Evolutionary conservation across 768 basidiomycete species (phyloP).

Genomic region (Psilocybe cyanescens): DNA sequence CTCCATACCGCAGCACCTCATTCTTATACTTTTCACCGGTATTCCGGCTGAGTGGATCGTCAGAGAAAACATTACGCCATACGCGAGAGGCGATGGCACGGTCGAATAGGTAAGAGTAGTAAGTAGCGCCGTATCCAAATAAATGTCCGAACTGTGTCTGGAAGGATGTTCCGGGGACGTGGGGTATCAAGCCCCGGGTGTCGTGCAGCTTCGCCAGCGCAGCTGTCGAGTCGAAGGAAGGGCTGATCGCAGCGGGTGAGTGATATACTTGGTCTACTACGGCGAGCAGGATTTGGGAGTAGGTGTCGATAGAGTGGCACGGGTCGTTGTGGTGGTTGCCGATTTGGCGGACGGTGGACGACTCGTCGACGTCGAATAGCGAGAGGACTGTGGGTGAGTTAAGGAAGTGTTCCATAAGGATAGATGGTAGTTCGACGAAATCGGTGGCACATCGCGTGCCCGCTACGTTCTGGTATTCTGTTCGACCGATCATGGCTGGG

Average conservation of each 20-base stretch:
- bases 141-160: conserved; percentile 97
- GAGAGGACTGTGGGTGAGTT: conserved; percentile 83
- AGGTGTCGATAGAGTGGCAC: conserved; percentile 85
- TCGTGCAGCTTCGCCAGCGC: conserved; percentile 65
- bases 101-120: conserved; percentile 97
- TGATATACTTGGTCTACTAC: conserved; percentile 91
- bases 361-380: conserved; percentile 66
- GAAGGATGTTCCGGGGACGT: conserved; percentile 85
- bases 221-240: conserved; percentile 74
- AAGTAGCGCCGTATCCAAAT: conserved; percentile 96
- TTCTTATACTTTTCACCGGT: conserved; percentile 82
- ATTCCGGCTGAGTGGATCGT: conserved; percentile 68
- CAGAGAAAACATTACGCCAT: conserved; percentile 76
- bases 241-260: conserved; percentile 58
- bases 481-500: conserved; percentile 95
- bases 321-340: conserved; percentile 78
- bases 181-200: conserved; percentile 78
- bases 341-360: conserved; percentile 45
- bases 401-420: conserved; percentile 98
- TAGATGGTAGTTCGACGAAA: conserved; percentile 97
- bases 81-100: conserved; percentile 94
- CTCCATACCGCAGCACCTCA: conserved; percentile 80
- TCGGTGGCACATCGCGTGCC: conserved; percentile 98
- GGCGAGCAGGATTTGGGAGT: conserved; percentile 89
- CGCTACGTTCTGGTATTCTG: conserved; percentile 96